Evolutionary conservation across 2,329 filamentous ascomycete species (phyloP).

Genomic region (Phialophora chinensis): DNA sequence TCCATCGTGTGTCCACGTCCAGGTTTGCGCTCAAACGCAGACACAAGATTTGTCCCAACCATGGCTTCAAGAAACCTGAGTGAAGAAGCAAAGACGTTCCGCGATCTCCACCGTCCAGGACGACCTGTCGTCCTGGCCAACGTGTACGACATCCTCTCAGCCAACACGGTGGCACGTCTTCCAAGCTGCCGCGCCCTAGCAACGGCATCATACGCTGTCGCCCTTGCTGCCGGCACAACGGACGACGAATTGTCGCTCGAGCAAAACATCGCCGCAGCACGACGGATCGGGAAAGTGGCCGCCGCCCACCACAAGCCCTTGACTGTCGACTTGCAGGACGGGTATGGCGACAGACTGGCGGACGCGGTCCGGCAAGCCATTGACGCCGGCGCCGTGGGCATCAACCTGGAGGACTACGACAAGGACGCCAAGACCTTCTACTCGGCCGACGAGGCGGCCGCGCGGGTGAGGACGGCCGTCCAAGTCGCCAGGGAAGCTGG

Average conservation of each 20-base stretch:
- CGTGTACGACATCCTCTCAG: conserved; percentile 61
- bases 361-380: conserved; percentile 56
- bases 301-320: conserved; percentile 54
- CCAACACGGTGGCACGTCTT: conserved; percentile 52
- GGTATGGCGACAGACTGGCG: conserved; percentile 58
- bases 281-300: conserved; percentile 53
- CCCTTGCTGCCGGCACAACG: conserved; percentile 51
- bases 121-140: conserved; percentile 62
- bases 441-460: conserved; percentile 53
- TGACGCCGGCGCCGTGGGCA: conserved; percentile 60
- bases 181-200: conserved; percentile 54
- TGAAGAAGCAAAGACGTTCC: conserved; percentile 43
- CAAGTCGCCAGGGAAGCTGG: conserved; percentile 54
- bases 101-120: conserved; percentile 58
- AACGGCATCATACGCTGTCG: conserved; percentile 60
- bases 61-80: conserved; percentile 14
- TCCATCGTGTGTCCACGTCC: not conserved
- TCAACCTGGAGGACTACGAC: conserved; percentile 64
- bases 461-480: conserved; percentile 54
- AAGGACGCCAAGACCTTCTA: conserved; percentile 46
- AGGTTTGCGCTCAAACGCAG: not conserved
- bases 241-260: conserved; percentile 59
- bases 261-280: conserved; percentile 58
- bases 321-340: conserved; percentile 66
- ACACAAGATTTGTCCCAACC: not conserved